phyloP scores from a whole-genome alignment of 2,329 filamentous ascomycete genomes.

The Cladophialophora immunda region DNA sequence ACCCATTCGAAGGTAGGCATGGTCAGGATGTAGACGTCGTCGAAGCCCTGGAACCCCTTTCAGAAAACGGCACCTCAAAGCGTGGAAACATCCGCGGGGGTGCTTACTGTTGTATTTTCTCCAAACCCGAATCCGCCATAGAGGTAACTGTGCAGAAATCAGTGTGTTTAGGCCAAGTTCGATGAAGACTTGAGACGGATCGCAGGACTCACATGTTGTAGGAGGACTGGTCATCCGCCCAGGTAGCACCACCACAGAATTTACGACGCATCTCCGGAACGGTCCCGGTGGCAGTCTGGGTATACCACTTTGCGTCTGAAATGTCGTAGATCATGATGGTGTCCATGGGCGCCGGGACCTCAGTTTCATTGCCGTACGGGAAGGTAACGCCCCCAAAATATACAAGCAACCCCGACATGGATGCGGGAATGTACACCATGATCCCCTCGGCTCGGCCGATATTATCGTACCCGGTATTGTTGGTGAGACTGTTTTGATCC shows the following conservation, averaged over 20 bases:
- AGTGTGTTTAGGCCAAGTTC: no score
- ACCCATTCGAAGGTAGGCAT: conserved; percentile 35
- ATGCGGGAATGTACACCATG: conserved; percentile 68
- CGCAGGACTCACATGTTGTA: conserved; percentile 53
- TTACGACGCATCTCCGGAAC: conserved; percentile 24
- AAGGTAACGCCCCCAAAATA: conserved; percentile 70
- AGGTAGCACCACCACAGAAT: conserved; percentile 62
- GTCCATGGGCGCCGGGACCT: conserved; percentile 53
- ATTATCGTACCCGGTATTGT: conserved; percentile 63
- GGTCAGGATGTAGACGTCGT: conserved; percentile 35
- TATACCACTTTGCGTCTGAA: conserved; percentile 44
- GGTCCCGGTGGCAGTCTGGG: conserved; percentile 31
- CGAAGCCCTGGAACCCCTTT: conserved; percentile 9
- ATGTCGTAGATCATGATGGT: conserved; percentile 68
- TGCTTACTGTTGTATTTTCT: conserved; percentile 20
- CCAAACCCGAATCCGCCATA: conserved; percentile 33
- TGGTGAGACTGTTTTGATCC: conserved; percentile 61
- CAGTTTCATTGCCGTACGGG: conserved; percentile 57
- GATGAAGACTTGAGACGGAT: not conserved
- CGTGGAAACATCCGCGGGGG: no score
- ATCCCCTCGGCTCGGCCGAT: conserved; percentile 66
- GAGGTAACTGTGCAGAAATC: conserved; percentile 15
- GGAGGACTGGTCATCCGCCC: conserved; percentile 66
- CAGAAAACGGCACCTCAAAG: not conserved
- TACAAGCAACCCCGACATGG: conserved; percentile 66